These are phyloP conservation scores for Rhodotorula sp. DNA, from an alignment of 1,284 basidiomycete species.

Conservation along the genomic window DNA sequence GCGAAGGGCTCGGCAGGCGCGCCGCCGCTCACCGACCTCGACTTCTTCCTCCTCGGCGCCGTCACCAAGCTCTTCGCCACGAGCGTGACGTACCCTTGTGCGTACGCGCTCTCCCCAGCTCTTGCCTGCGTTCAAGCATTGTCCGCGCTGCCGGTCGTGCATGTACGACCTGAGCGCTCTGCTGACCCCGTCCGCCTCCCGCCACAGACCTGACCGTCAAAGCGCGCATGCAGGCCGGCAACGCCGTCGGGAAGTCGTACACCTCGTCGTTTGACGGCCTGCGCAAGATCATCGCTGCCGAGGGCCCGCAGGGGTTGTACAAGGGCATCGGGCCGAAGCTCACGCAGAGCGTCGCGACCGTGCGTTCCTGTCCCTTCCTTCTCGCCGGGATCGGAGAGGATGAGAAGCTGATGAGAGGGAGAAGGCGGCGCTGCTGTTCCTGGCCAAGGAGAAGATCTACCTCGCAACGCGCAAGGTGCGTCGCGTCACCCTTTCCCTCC, in stretches of 20 bases:
- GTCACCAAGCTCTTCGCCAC: constrained; percentile 63
- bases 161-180: too few relatives aligned
- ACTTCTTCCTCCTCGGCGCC: constrained; percentile 86
- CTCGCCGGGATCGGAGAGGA: too few relatives aligned
- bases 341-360: constrained; percentile 69
- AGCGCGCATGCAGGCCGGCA: constrained; percentile 76
- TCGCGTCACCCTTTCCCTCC: too few relatives aligned
- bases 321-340: constrained; percentile 83
- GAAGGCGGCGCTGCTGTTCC: constrained; percentile 45
- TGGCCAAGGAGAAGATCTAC: constrained; percentile 46
- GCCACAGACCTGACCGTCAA: constrained; percentile 71
- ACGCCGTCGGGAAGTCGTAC: constrained; percentile 64
- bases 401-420: rapidly evolving
- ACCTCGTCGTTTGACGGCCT: constrained; percentile 71
- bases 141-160: too few relatives aligned
- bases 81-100: constrained; percentile 47
- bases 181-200: not conserved
- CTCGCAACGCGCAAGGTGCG: constrained; percentile 33
- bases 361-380: constrained; percentile 26
- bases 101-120: not conserved
- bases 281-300: constrained; percentile 56
- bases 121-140: too few relatives aligned
- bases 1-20: constrained; percentile 54
- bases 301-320: constrained; percentile 80
- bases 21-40: constrained; percentile 68